phyloP scores from a whole-genome alignment of 2,329 filamentous ascomycete genomes.

The Ascochyta viciae-villosae region DNA sequence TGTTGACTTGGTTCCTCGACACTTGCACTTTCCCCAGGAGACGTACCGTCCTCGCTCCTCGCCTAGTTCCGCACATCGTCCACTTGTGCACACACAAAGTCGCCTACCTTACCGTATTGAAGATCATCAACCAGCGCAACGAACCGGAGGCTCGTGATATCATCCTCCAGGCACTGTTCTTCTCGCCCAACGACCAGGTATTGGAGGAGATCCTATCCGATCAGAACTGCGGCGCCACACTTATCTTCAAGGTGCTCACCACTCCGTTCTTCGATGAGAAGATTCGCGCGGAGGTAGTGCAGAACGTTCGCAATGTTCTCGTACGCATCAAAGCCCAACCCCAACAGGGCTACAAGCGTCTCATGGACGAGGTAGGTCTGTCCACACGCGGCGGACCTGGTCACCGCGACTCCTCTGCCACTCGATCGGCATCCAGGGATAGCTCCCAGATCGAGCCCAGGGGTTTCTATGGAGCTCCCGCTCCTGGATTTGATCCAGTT shows the following conservation, averaged over 20 bases:
- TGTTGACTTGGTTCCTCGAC: conserved; percentile 97
- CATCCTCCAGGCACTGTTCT: conserved; percentile 90
- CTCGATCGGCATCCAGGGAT: conserved; percentile 48
- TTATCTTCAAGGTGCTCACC: conserved; percentile 98
- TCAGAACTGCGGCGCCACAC: conserved; percentile 87
- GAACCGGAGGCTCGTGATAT: conserved; percentile 91
- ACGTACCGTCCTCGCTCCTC: conserved; percentile 87
- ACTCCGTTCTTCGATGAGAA: conserved; percentile 96
- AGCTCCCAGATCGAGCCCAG: conserved; percentile 44
- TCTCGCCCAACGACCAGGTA: conserved; percentile 83
- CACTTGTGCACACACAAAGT: conserved; percentile 99
- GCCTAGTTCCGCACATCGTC: conserved; percentile 89
- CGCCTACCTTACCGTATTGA: conserved; percentile 93
- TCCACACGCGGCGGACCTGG: conserved; percentile 62
- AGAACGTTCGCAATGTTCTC: conserved; percentile 89
- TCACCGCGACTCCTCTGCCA: conserved; percentile 46
- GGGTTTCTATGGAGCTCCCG: conserved; percentile 47
- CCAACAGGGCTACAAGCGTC: conserved; percentile 93
- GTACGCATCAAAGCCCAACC: conserved; percentile 91
- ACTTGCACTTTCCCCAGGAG: conserved; percentile 95
- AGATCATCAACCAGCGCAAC: conserved; percentile 97
- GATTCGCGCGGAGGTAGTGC: conserved; percentile 85
- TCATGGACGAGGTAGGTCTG: conserved; percentile 98
- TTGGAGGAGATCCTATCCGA: conserved; percentile 91
- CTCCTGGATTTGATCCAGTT: conserved; percentile 51